These are phyloP conservation scores for Erodium moschatum DNA, from an alignment of 441 rosid species.

Conservation along the genomic window DNA sequence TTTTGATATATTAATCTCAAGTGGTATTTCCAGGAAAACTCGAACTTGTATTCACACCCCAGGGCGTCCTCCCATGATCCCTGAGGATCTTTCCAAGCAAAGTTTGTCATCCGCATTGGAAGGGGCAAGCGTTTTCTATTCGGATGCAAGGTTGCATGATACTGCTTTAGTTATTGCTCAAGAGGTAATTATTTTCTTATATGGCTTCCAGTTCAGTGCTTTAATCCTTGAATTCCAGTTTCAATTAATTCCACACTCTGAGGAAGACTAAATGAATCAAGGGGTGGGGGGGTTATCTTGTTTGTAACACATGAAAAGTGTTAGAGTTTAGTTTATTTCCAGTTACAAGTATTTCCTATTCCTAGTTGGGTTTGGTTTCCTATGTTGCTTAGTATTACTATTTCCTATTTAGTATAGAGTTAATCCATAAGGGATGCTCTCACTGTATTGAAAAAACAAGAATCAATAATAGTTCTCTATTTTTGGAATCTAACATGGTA, in stretches of 20 bases:
- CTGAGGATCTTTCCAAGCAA: constrained; percentile 53
- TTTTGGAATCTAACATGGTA: too few relatives aligned
- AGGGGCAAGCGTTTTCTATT: constrained; percentile 54
- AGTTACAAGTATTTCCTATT: too few relatives aligned
- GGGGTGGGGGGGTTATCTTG: not conserved
- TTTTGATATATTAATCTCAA: constrained; percentile 6
- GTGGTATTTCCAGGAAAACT: constrained; percentile 51
- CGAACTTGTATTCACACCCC: constrained; percentile 92
- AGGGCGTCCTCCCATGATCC: constrained; percentile 61
- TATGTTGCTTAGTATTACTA: too few relatives aligned
- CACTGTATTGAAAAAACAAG: too few relatives aligned
- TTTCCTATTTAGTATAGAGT: too few relatives aligned
- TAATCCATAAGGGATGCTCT: too few relatives aligned
- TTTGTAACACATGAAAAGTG: not conserved
- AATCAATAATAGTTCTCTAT: too few relatives aligned
- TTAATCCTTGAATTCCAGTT: not conserved
- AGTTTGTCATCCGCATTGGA: constrained; percentile 49
- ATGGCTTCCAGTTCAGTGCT: constrained; percentile 10
- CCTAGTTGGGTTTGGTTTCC: too few relatives aligned
- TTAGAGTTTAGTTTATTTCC: too few relatives aligned
- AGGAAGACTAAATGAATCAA: not conserved
- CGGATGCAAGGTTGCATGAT: constrained; percentile 65
- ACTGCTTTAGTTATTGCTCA: constrained; percentile 59
- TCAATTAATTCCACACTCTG: not conserved
- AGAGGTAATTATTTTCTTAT: constrained; percentile 45